Base-by-base conservation (phyloP, 257 asterid genomes). In the Cynanchum wilfordii region DNA sequence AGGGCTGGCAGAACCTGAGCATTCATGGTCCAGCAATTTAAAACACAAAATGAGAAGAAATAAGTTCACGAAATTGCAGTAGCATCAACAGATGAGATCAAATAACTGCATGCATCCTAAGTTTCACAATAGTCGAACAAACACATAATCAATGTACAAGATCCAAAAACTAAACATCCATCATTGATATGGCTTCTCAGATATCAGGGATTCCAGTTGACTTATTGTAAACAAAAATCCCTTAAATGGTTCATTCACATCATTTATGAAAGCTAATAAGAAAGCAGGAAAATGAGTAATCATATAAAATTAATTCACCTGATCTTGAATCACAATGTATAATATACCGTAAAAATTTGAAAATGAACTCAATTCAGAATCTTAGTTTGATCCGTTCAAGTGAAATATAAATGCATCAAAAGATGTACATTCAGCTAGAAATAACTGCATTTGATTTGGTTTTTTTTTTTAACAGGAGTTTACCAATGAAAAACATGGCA, bases 1-100 rank as follows among this genome's bases (percentile, higher is more conserved):
- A 50, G 93, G 89, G 72, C 88, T 86, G 27, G 96, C 98, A 82
- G 99, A 92, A 76, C 98, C 99, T 95, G 84, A 81, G 82, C 50
- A 74, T 65, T 70, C 72, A 79, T 44, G 59, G 59, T 79, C 74
- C 74, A 74, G 65, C 73, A 79, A 38, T 29, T 12, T 66, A 29
- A 47, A 51, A 57, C 20, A 33, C 13, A 71, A 38, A 49, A 63
- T 73, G 72, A 80, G 55, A 66, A 62, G 70, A 49, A 55, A 22
- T 44, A 62, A 2, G 0, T 38, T 44, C 10, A 59, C 33, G 20
- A 72, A 49, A 9, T 13, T 36, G n/a, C 51, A 17, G 75, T 71
- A 10, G 45, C 57, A 71, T 27, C 11, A 45, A 60, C 10, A 33
- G 16, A 22, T 69, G 58, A 51, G 49, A 52, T 15, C 5, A 69